Base-by-base conservation (phyloP, 2,329 filamentous ascomycete genomes). In the Lachnellula subtilissima region DNA sequence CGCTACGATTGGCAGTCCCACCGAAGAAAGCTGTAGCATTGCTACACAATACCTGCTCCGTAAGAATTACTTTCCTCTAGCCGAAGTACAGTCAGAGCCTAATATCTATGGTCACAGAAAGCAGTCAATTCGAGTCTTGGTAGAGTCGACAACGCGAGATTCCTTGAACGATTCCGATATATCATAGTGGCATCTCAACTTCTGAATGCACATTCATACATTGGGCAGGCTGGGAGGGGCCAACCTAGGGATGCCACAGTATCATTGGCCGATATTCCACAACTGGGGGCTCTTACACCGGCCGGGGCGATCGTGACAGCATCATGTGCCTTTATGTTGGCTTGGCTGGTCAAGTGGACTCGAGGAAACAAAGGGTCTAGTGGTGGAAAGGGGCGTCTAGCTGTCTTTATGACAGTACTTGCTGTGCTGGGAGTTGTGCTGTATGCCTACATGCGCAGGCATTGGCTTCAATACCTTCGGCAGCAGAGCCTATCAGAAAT, bases 91-190 rank as follows among this genome's bases (percentile, higher is more conserved):
- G 28, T 17, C 19, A 42, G 14, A 42, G 5, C 25, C 50, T 39
- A 47, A 37, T 3, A 12, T 42, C 47, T 54, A 65, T 23, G 51
- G 28, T 46, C 63, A 39, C 67, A 89, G 86, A 81, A 80, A 65
- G 87, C 82, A 9, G 80, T 92, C 56, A 88, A 87, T 62, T 85
- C 86, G 42, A 82, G 83, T 59, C 80, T 96, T 60, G 86, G 89
- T 54, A 81, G 86, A 62, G 84, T 83, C 64, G 91, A 96, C 65
- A 95, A 92, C 69, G 81, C 87, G 64, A 86, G 86, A 63, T 96
- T 97, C 67, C 80, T 96, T 57, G 92, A 97, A 73, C 88, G 91
- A 69, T 97, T 97, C 68, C 88, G 92, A 61, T 97, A 97, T 73
- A 88, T 89, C 22, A 89, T 97, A 62, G 88, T 97, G 67, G 91